These are phyloP conservation scores for Pythium folliculosum DNA, from an alignment of 352 stramenopile genomes.

Conservation along the genomic window DNA sequence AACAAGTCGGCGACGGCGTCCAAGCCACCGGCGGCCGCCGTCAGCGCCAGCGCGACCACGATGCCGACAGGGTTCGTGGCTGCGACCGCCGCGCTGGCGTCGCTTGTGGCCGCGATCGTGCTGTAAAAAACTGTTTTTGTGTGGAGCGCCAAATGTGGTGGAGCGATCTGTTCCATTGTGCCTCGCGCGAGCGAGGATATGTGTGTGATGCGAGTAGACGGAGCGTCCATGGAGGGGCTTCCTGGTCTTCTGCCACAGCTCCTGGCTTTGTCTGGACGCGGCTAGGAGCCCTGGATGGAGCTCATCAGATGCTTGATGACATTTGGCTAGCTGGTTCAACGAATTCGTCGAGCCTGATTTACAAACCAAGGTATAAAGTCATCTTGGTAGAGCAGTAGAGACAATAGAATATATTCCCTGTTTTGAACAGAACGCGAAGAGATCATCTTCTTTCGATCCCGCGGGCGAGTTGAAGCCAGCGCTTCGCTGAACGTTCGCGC, in stretches of 20 bases:
- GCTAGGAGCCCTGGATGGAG: background rate
- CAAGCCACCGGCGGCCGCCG: background rate
- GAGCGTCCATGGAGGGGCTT: no score
- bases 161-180: no score
- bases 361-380: no score
- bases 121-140: background rate
- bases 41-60: background rate
- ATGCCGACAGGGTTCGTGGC: no score
- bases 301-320: background rate
- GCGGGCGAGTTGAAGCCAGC: background rate
- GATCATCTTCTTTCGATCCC: background rate
- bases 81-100: background rate
- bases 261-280: constrained; percentile 6
- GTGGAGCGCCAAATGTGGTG: background rate
- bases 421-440: background rate
- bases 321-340: no score
- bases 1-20: background rate
- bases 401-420: no score
- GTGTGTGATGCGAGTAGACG: no score
- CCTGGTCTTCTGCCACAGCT: no score
- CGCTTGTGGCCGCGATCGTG: background rate
- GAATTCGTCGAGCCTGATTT: no score
- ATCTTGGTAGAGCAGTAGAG: no score
- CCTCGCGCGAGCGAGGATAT: no score
- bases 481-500: constrained; percentile 17